Conservation (phyloP, 768 basidiomycete species). For the Termitomyces sp. region DNA sequence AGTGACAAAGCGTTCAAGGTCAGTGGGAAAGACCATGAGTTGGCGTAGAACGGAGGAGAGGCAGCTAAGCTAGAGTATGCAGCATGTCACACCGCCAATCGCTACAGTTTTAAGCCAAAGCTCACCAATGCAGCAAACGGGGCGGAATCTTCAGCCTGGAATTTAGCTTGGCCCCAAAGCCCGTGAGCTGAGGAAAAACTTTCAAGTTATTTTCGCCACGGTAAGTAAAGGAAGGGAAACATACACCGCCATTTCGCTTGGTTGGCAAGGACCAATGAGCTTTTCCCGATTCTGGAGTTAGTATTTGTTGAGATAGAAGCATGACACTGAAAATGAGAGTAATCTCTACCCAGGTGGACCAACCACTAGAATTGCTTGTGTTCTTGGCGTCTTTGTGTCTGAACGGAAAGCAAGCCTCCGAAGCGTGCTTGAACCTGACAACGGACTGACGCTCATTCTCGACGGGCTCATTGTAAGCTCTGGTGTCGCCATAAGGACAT, state of each 20-base stretch:
- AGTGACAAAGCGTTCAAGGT: conserved; percentile 63
- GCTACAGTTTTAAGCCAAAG: not conserved
- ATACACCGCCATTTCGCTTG: conserved; percentile 72
- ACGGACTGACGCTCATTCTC: conserved; percentile 28
- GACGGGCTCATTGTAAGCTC: conserved; percentile 24
- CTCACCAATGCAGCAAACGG: conserved; percentile 59
- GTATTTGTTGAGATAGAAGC: not conserved
- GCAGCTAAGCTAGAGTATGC: conserved; percentile 49
- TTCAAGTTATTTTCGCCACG: not conserved
- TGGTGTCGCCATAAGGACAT: conserved; percentile 1
- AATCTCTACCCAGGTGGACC: conserved; percentile 57
- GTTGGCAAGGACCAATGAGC: conserved; percentile 63
- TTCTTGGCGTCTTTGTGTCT: conserved; percentile 41
- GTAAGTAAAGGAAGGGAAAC: conserved; percentile 9
- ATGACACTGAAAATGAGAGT: conserved; percentile 3
- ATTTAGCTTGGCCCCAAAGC: conserved; percentile 77
- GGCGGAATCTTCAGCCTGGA: conserved; percentile 59
- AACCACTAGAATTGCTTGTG: conserved; percentile 59
- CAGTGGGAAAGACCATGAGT: conserved; percentile 70
- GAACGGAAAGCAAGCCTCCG: conserved; percentile 42
- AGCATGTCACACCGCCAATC: not conserved
- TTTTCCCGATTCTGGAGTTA: conserved; percentile 63
- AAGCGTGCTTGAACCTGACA: conserved; percentile 37
- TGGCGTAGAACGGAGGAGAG: conserved; percentile 71
- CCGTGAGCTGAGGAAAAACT: conserved; percentile 47